Conservation (phyloP, 1,284 basidiomycete genomes). For the Albatrellus sp. region DNA sequence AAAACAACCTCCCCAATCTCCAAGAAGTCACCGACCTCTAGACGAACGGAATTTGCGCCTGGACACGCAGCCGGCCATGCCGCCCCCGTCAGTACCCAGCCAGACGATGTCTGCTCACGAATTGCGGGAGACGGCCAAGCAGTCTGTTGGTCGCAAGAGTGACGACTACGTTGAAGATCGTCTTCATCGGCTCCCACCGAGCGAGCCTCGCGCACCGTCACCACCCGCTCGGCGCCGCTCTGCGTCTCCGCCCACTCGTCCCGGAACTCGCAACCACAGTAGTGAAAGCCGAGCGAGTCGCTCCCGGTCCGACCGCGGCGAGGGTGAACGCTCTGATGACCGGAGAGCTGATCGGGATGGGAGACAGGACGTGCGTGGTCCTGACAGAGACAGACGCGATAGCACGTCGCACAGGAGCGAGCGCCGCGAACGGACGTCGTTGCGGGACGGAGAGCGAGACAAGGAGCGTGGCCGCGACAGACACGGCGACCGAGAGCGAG, state of each 20-base stretch:
- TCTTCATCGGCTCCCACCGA: conserved; percentile 17
- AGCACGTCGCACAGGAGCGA: conserved; percentile 13
- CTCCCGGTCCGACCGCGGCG: conserved; percentile 37
- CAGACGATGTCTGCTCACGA: conserved; percentile 73
- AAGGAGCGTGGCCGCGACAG: conserved; percentile 28
- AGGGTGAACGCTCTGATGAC: conserved; percentile 36
- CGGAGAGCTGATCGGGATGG: conserved; percentile 26
- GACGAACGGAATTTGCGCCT: conserved; percentile 17
- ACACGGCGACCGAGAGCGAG: conserved; percentile 21
- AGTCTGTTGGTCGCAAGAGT: conserved; percentile 31
- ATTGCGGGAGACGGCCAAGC: conserved; percentile 63
- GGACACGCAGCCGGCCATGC: conserved; percentile 43
- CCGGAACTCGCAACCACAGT: conserved; percentile 60
- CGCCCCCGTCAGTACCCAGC: conserved; percentile 66
- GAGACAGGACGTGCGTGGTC: conserved; percentile 31
- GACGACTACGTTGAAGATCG: conserved; percentile 27
- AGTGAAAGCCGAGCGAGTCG: conserved; percentile 61
- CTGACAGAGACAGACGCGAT: conserved; percentile 24
- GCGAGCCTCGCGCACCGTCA: conserved; percentile 22
- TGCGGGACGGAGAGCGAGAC: conserved; percentile 18
- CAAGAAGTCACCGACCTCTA: conserved; percentile 17
- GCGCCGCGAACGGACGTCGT: conserved; percentile 15
- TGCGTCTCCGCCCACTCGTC: conserved; percentile 49
- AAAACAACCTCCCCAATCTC: conserved; percentile 30
- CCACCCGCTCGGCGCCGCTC: conserved; percentile 55